Percentiles rank a stretch among this genome's conserved stretches.
Conservation (phyloP, 352 stramenopile genomes). For the Thalassiosira livingstoniorum region DNA sequence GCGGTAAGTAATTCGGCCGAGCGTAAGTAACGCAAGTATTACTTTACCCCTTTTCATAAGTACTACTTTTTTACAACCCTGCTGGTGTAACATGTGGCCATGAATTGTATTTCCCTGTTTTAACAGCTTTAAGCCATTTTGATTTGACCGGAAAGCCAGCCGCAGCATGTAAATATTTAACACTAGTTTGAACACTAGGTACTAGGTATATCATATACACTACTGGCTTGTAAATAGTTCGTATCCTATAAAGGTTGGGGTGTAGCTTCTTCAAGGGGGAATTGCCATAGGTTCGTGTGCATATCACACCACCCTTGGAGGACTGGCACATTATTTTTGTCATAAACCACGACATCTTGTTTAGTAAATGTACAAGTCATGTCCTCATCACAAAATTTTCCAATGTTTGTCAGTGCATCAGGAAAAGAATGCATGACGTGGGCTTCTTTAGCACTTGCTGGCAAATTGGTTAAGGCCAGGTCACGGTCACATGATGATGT, state of each 20-base stretch:
- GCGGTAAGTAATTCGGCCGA: too few relatives aligned
- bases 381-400: conserved; percentile 10
- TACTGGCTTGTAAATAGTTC: not conserved
- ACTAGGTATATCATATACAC: conserved; percentile 8
- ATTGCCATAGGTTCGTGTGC: conserved; percentile 20
- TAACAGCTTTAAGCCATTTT: not conserved
- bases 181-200: not conserved
- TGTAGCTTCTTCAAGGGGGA: not conserved
- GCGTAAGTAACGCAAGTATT: too few relatives aligned
- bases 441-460: not conserved
- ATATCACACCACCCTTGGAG: not conserved
- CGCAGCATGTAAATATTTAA: conserved; percentile 8
- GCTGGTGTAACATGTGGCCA: conserved; percentile 24
- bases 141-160: conserved; percentile 10
- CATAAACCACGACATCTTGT: conserved; percentile 8
- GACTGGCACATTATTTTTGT: not conserved
- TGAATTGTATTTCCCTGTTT: not conserved
- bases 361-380: not conserved
- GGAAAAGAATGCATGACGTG: not conserved
- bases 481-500: too few relatives aligned
- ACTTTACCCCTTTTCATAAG: too few relatives aligned
- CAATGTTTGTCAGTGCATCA: not conserved
- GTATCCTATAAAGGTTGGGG: not conserved
- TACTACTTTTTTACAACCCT: too few relatives aligned
- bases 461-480: not conserved